These are phyloP conservation scores for Haplosporangium sp. DNA, from an alignment of 371 early-diverging fungal species.

Conservation along the genomic window DNA sequence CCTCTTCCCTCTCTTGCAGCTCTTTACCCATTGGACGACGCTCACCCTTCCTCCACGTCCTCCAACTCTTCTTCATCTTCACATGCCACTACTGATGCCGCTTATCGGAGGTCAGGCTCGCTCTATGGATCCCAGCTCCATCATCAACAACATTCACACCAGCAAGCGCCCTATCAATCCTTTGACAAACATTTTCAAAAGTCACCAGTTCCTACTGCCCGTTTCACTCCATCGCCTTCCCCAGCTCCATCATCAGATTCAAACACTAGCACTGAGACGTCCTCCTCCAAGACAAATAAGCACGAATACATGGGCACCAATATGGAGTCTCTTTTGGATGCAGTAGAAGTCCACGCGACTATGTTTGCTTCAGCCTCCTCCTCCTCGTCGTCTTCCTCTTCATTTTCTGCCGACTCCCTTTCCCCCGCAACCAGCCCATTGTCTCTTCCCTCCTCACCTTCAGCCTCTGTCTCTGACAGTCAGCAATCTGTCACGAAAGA, in stretches of 20 bases:
- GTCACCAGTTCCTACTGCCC: constrained; percentile 17
- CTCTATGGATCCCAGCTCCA: constrained; percentile 7
- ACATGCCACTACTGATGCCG: background rate
- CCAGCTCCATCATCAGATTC: constrained; percentile 10
- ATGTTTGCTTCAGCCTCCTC: constrained; percentile 19
- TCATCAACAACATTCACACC: constrained; percentile 16
- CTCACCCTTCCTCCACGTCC: constrained; percentile 17
- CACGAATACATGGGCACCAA: constrained; percentile 38
- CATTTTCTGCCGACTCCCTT: constrained; percentile 27
- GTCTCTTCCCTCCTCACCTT: constrained; percentile 21
- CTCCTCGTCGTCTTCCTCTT: constrained; percentile 17
- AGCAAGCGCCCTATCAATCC: constrained; percentile 37
- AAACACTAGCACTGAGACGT: background rate
- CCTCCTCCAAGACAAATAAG: constrained; percentile 16
- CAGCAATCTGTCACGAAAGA: constrained; percentile 1
- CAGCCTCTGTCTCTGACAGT: constrained; percentile 4
- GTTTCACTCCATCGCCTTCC: constrained; percentile 6
- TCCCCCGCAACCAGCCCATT: constrained; percentile 25
- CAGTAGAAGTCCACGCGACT: constrained; percentile 34
- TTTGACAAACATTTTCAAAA: constrained; percentile 34
- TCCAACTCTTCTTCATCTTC: constrained; percentile 2
- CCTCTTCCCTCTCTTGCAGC: constrained; percentile 53
- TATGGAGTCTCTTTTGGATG: constrained; percentile 45
- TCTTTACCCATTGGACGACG: constrained; percentile 32
- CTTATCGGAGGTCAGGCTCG: constrained; percentile 1